These are phyloP conservation scores for Pythium rishiriense DNA, from an alignment of 352 stramenopile species.

Conservation along the genomic window DNA sequence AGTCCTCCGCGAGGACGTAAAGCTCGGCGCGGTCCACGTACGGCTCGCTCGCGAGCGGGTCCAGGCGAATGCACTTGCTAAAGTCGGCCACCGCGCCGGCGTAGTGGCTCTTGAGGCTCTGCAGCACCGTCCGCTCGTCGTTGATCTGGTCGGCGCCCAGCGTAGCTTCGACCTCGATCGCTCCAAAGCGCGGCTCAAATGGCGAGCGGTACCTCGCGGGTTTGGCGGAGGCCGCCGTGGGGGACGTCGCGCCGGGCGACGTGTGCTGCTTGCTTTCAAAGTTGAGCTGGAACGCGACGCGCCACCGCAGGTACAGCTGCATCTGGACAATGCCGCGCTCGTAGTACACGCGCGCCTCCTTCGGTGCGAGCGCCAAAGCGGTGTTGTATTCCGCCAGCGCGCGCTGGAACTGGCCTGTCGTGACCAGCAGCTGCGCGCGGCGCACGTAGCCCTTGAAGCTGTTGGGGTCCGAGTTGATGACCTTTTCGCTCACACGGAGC, in stretches of 20 bases:
- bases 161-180: conserved; percentile 47
- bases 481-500: conserved; percentile 67
- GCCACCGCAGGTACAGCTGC: conserved; percentile 69
- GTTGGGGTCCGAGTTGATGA: conserved; percentile 58
- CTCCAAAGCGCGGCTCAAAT: conserved; percentile 43
- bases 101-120: conserved; percentile 59
- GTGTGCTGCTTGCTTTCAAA: conserved; percentile 30
- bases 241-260: not conserved
- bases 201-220: conserved; percentile 30
- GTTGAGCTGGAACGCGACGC: conserved; percentile 49
- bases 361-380: conserved; percentile 56
- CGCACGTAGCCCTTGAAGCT: conserved; percentile 68
- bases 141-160: conserved; percentile 49
- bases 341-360: conserved; percentile 64
- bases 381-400: conserved; percentile 70
- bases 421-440: conserved; percentile 65
- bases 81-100: conserved; percentile 58
- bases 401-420: conserved; percentile 38
- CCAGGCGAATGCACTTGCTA: conserved; percentile 58
- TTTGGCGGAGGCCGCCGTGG: not conserved
- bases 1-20: conserved; percentile 62
- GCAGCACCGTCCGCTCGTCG: conserved; percentile 41
- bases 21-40: conserved; percentile 74
- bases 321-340: conserved; percentile 73
- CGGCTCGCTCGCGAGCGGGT: conserved; percentile 51